Percentiles rank a stretch among this genome's conserved stretches.
Evolutionary conservation across 2,329 filamentous ascomycete species (phyloP).

Genomic region (Colletotrichum tamarilloi): DNA sequence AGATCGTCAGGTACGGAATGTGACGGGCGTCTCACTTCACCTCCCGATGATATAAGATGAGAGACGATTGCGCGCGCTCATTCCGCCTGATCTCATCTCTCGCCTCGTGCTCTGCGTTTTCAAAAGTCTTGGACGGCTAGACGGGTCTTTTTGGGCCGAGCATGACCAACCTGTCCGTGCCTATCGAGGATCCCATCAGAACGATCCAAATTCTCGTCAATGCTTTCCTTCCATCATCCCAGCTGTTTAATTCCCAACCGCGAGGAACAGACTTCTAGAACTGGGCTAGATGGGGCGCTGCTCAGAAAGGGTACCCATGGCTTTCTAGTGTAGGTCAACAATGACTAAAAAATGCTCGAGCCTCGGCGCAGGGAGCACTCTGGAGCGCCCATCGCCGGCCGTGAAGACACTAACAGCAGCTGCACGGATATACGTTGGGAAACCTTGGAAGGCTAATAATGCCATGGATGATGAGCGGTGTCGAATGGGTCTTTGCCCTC

Average conservation of each 20-base stretch:
- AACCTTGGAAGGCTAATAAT: conserved; percentile 11
- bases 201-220: not conserved
- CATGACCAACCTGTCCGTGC: not conserved
- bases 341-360: conserved; percentile 16
- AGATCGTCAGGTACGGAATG: conserved; percentile 37
- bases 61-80: conserved; percentile 18
- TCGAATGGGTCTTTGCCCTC: conserved; percentile 3
- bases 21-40: conserved; percentile 22
- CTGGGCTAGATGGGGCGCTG: not conserved
- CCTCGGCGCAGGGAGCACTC: conserved; percentile 27
- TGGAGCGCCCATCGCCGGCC: conserved; percentile 1
- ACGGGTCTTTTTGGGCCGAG: not conserved
- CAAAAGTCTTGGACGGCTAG: not conserved
- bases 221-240: conserved; percentile 14
- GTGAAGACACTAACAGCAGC: conserved; percentile 25
- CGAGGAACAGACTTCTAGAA: conserved; percentile 24
- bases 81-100: conserved; percentile 12
- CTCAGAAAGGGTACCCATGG: conserved; percentile 1
- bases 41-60: conserved; percentile 28
- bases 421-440: conserved; percentile 30
- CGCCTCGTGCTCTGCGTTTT: conserved; percentile 6
- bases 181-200: not conserved
- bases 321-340: not conserved
- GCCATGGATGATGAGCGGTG: conserved; percentile 9
- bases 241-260: not conserved